Base-by-base conservation (phyloP, 805 yeast genomes). In the Kodamaea jinghongensis region DNA sequence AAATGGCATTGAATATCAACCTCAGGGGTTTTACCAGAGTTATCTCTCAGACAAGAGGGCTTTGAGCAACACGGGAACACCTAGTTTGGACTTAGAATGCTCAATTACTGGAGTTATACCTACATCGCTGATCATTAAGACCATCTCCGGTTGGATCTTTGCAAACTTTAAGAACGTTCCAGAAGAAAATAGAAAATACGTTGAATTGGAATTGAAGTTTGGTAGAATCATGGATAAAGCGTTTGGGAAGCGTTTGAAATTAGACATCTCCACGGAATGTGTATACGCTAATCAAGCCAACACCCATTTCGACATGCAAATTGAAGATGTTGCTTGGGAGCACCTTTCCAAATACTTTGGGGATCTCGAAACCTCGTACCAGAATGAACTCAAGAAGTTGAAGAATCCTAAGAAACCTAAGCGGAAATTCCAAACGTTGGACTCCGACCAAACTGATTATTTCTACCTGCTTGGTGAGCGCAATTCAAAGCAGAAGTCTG, bases 61-160 rank as follows among this genome's bases (percentile, higher is more conserved):
- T 14, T 64, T 66, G 43, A 58, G 62, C 46, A 47, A 52, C 13
- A 50, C 58, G 8, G 42, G 58, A 34, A 63, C 65, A 23, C 50
- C 58, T 8, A 57, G 67, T 34, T 58, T 58, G 8, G 73, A 66
- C 49, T 52, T 69, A 30, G 72, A 69, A 49, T 67, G 73, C 36
- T 76, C 88, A 30, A 73, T 87, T 12, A 81, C 88, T 0, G 90
- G 89, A 4, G 73, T 84, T 1, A 80, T 80, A 31, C 93, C 93
- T 1, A 76, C 86, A 34, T 88, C 87, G 53, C 91, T 87, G 51
- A 69, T 86, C 43, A 84, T 90, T 4, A 78, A 90, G 54, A 78
- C 86, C 25, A 79, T 90, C 5, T 84, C 93, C 15, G 87, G 83
- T 50, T 90, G 97, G 97, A 73, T 90, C 6, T 89, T 84, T 70